Evolutionary conservation across 2,329 filamentous ascomycete species (phyloP).

Genomic region (Penicillium sp.): DNA sequence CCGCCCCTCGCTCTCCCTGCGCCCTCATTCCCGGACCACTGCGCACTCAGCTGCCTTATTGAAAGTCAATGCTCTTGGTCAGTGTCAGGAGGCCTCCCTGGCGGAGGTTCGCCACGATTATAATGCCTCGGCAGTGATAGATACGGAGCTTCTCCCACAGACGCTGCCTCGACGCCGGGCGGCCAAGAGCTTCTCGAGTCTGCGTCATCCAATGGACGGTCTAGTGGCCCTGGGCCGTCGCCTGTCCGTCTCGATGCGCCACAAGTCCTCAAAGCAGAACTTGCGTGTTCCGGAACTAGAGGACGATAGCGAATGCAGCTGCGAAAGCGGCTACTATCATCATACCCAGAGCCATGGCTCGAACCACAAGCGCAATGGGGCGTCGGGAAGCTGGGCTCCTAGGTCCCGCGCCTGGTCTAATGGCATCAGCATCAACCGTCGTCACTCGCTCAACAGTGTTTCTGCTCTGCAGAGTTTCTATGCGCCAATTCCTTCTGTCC

Average conservation of each 20-base stretch:
- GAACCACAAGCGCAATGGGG: constrained; percentile 19
- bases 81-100: constrained; percentile 24
- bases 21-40: constrained; percentile 37
- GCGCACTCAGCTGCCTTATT: constrained; percentile 22
- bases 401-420: constrained; percentile 27
- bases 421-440: constrained; percentile 31
- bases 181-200: constrained; percentile 42
- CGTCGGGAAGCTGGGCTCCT: constrained; percentile 24
- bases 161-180: constrained; percentile 31
- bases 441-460: constrained; percentile 35
- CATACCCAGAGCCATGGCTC: constrained; percentile 11
- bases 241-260: constrained; percentile 39
- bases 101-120: constrained; percentile 24
- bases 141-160: constrained; percentile 31
- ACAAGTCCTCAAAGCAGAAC: constrained; percentile 34
- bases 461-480: constrained; percentile 34
- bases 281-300: constrained; percentile 13
- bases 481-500: constrained; percentile 26
- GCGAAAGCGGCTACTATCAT: constrained; percentile 8
- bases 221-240: constrained; percentile 41
- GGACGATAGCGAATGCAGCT: constrained; percentile 13
- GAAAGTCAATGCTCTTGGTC: constrained; percentile 19
- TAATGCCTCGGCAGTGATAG: constrained; percentile 29
- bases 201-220: constrained; percentile 42
- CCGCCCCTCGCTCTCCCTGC: constrained; percentile 39